Percentiles rank a stretch among this genome's conserved stretches.
These are phyloP conservation scores for Inosperma sp. DNA, from an alignment of 768 basidiomycete species.

Conservation along the genomic window DNA sequence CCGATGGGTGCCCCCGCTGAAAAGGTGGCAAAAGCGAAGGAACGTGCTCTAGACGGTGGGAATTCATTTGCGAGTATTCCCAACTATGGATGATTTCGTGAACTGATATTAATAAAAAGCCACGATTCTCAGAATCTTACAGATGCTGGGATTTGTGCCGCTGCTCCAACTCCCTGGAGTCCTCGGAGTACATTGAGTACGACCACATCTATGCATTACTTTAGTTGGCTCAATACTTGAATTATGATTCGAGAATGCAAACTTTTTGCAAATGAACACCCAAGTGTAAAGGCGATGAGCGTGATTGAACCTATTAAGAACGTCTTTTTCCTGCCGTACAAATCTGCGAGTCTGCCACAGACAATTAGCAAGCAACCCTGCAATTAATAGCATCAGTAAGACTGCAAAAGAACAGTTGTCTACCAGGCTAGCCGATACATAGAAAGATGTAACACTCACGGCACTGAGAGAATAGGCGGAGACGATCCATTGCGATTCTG, in stretches of 20 bases:
- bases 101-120: too few species aligned
- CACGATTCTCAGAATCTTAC: slow-evolving; percentile 43
- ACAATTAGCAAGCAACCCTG: slow-evolving; percentile 77
- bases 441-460: slow-evolving; percentile 36
- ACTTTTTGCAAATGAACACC: slow-evolving; percentile 60
- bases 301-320: slow-evolving; percentile 59
- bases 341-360: slow-evolving; percentile 72
- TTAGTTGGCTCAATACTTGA: not conserved
- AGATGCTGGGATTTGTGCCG: slow-evolving; percentile 69
- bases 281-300: slow-evolving; percentile 55
- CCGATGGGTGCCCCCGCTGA: slow-evolving; percentile 83
- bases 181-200: slow-evolving; percentile 69
- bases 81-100: too few species aligned
- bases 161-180: slow-evolving; percentile 75
- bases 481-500: slow-evolving; percentile 59
- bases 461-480: slow-evolving; percentile 67
- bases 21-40: slow-evolving; percentile 78
- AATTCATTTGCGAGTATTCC: slow-evolving; percentile 82
- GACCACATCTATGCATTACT: slow-evolving; percentile 43
- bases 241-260: slow-evolving; percentile 5
- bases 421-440: not conserved
- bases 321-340: slow-evolving; percentile 66
- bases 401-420: not conserved
- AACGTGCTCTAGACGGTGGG: slow-evolving; percentile 58
- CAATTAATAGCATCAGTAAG: not conserved